A percentile compares a stretch with the other conserved stretches of the same genome.
Conservation (phyloP, 352 stramenopile genomes). For the Globisporangium radiosum region DNA sequence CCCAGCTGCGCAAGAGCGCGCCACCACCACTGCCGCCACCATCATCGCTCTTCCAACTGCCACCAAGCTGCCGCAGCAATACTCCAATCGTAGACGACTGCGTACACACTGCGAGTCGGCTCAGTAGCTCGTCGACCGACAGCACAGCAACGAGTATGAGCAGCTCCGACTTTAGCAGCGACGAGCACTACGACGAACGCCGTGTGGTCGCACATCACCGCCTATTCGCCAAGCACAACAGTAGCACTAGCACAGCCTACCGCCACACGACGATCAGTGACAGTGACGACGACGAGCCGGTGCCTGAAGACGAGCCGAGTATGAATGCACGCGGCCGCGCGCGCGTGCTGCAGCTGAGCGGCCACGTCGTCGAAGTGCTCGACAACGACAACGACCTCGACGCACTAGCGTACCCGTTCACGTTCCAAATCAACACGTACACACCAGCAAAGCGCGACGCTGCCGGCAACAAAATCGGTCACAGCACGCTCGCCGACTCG, state of each 20-base stretch:
- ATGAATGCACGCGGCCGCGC: constrained; percentile 10
- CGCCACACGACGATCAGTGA: constrained; percentile 19
- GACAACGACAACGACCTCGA: constrained; percentile 40
- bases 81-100: not conserved
- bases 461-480: constrained; percentile 25
- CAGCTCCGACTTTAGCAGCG: constrained; percentile 1
- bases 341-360: constrained; percentile 54
- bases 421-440: constrained; percentile 69
- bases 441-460: constrained; percentile 22
- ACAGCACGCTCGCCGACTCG: constrained; percentile 34
- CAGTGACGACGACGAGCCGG: constrained; percentile 8
- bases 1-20: constrained; percentile 10
- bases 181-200: constrained; percentile 20
- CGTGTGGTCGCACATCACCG: constrained; percentile 29
- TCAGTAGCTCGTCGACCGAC: constrained; percentile 13
- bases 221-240: constrained; percentile 23
- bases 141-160: constrained; percentile 13
- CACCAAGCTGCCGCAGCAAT: not conserved
- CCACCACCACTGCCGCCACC: not conserved
- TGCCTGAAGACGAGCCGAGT: constrained; percentile 5
- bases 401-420: constrained; percentile 32
- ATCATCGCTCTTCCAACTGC: not conserved
- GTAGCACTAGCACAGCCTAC: constrained; percentile 1
- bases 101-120: not conserved
- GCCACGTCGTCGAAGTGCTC: constrained; percentile 49